Evolutionary conservation across 805 yeast genomes (phyloP).

Genomic region (Yarrowia porcina): DNA sequence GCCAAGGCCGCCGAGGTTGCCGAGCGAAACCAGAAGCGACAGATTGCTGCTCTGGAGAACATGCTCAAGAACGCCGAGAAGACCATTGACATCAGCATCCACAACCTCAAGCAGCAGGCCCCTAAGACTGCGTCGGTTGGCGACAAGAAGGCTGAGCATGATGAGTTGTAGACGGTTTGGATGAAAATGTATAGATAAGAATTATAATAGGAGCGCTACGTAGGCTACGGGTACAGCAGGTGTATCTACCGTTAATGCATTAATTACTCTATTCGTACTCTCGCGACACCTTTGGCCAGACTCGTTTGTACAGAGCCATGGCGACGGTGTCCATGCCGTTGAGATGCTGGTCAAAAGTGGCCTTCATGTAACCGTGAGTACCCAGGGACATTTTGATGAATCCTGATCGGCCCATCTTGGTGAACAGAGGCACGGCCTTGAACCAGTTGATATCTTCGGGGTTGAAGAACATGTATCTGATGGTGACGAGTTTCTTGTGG

Average conservation of each 20-base stretch:
- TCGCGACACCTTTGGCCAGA: conserved; percentile 65
- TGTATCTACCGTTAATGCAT: not conserved
- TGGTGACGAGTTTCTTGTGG: conserved; percentile 85
- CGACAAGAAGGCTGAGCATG: conserved; percentile 3
- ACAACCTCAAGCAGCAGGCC: conserved; percentile 6
- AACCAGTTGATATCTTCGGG: conserved; percentile 84
- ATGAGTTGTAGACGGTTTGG: conserved; percentile 9
- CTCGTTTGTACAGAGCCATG: conserved; percentile 89
- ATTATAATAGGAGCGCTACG: not conserved
- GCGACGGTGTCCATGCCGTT: conserved; percentile 90
- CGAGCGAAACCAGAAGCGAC: conserved; percentile 25
- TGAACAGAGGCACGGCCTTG: conserved; percentile 87
- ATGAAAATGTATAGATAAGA: not conserved
- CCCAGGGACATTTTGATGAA: conserved; percentile 93
- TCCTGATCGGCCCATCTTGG: conserved; percentile 90
- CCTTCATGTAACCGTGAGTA: conserved; percentile 97
- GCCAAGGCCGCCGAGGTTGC: not conserved
- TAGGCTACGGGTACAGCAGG: no score
- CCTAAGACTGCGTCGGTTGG: conserved; percentile 18
- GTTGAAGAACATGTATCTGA: conserved; percentile 96
- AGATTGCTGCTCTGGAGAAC: conserved; percentile 18
- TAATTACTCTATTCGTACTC: conserved; percentile 2
- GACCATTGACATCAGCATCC: conserved; percentile 13
- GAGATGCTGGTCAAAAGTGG: conserved; percentile 86
- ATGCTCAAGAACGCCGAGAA: conserved; percentile 25